Evolutionary conservation across 2,329 filamentous ascomycete species (phyloP).

Genomic region (Arthrinium phaeospermum): DNA sequence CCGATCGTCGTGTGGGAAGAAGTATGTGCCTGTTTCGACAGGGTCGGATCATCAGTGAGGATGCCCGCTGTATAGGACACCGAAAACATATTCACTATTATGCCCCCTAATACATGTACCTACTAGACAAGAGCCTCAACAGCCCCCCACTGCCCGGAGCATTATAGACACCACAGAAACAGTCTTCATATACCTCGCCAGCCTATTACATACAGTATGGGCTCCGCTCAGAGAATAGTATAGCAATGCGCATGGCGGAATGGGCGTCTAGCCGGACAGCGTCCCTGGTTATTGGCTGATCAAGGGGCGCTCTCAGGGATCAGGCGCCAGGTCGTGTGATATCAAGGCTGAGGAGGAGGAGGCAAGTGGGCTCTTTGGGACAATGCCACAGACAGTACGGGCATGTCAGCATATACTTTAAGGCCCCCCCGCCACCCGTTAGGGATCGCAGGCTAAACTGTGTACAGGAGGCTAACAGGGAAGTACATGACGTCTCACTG

Average conservation of each 20-base stretch:
- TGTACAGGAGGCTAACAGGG: background rate
- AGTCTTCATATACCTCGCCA: background rate
- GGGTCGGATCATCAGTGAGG: background rate
- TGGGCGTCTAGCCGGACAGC: background rate
- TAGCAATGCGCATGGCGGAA: slow-evolving; percentile 1
- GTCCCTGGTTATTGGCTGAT: background rate
- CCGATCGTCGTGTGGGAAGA: background rate
- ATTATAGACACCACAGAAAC: background rate
- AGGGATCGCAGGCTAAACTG: background rate
- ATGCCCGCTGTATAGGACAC: background rate
- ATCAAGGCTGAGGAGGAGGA: slow-evolving; percentile 11
- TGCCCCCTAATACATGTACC: background rate
- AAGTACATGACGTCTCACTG: slow-evolving; percentile 5
- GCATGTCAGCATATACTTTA: slow-evolving; percentile 5
- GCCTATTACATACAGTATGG: background rate
- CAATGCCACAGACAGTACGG: background rate
- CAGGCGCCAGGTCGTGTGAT: slow-evolving; percentile 6
- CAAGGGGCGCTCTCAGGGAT: slow-evolving; percentile 15
- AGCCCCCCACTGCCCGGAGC: background rate
- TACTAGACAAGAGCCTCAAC: background rate
- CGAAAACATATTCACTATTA: background rate
- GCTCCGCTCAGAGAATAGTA: background rate
- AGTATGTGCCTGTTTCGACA: background rate
- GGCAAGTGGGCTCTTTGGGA: background rate
- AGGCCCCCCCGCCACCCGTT: slow-evolving; percentile 3